Evolutionary conservation across 495 filamentous ascomycete genomes (phyloP).

Genomic region (Penicillium pulvis): DNA sequence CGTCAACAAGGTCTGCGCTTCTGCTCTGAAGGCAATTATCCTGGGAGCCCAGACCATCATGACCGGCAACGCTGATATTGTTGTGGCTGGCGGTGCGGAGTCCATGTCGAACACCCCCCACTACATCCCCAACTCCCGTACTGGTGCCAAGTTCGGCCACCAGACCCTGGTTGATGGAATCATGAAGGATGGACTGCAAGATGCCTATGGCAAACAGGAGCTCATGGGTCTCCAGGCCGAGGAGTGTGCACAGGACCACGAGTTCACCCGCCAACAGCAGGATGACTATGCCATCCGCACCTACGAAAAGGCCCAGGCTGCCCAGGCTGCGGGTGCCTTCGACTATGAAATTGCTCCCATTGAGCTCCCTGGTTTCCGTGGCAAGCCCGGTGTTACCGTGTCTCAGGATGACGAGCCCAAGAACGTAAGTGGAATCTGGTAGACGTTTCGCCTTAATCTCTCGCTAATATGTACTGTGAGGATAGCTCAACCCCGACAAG

Average conservation of each 20-base stretch:
- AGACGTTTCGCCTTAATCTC: not conserved
- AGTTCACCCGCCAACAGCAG: conserved; percentile 76
- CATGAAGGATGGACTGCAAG: conserved; percentile 87
- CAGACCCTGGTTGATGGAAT: conserved; percentile 85
- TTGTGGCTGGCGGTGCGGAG: conserved; percentile 92
- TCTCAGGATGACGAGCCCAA: conserved; percentile 93
- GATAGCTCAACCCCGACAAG: conserved; percentile 85
- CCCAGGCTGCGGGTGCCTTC: conserved; percentile 77
- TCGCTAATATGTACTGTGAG: conserved; percentile 21
- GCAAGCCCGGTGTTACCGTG: conserved; percentile 81
- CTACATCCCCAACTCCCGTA: conserved; percentile 83
- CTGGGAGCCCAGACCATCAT: conserved; percentile 96
- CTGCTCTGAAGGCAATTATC: conserved; percentile 88
- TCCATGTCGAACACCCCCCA: conserved; percentile 98
- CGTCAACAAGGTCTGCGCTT: conserved; percentile 98
- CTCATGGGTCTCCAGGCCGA: conserved; percentile 94
- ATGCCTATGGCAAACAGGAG: conserved; percentile 85
- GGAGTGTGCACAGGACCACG: conserved; percentile 86
- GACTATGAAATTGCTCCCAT: conserved; percentile 85
- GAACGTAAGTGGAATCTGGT: conserved; percentile 57
- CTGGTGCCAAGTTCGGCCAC: conserved; percentile 88
- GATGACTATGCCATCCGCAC: conserved; percentile 91
- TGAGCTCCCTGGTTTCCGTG: conserved; percentile 81
- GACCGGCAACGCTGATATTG: conserved; percentile 84
- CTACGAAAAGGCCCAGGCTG: conserved; percentile 88